A percentile compares a stretch with the other conserved stretches of the same genome.
phyloP scores from a whole-genome alignment of 2,329 filamentous ascomycete species.

The Pyrenophora tritici-repentis region DNA sequence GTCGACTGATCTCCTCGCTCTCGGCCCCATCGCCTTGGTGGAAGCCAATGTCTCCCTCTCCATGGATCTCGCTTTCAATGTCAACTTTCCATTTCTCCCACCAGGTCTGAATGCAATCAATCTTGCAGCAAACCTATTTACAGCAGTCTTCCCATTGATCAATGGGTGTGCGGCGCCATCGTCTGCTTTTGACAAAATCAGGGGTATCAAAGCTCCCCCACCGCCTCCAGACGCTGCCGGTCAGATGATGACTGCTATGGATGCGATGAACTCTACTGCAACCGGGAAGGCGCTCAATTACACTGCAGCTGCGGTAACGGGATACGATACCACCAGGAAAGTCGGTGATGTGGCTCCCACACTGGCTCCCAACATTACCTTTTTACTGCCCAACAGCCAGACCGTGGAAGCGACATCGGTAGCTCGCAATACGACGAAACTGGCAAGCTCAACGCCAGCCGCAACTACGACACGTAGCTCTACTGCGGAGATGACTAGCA shows the following conservation, averaged over 20 bases:
- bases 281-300: background rate
- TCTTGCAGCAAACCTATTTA: slow-evolving; percentile 26
- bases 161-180: slow-evolving; percentile 25
- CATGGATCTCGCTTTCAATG: slow-evolving; percentile 24
- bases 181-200: slow-evolving; percentile 1
- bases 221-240: background rate
- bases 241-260: background rate
- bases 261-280: background rate
- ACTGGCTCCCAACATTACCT: background rate
- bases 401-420: too few relatives aligned
- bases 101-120: slow-evolving; percentile 18
- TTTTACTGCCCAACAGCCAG: background rate
- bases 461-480: background rate
- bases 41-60: slow-evolving; percentile 33
- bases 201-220: slow-evolving; percentile 1
- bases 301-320: background rate
- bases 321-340: background rate
- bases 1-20: background rate
- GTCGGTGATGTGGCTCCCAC: background rate
- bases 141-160: slow-evolving; percentile 24
- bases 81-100: slow-evolving; percentile 29
- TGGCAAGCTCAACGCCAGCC: too few relatives aligned
- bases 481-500: background rate
- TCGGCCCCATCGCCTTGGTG: slow-evolving; percentile 29
- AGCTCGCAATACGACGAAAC: too few relatives aligned